Evolutionary conservation across 73 alveolate genomes (phyloP).

Genomic region (Paramecium sexaurelia): DNA sequence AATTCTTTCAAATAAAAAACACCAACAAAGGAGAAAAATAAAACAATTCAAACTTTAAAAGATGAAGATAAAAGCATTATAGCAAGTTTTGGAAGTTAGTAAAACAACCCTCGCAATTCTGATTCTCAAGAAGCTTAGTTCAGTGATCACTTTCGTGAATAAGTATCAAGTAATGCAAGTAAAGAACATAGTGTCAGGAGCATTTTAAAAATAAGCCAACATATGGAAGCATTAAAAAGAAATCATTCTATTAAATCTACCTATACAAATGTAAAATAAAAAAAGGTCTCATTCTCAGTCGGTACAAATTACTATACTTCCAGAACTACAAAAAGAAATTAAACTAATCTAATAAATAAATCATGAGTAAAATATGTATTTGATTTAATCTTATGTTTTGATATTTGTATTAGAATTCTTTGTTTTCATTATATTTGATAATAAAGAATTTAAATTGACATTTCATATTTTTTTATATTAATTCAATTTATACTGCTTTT

Average conservation of each 20-base stretch:
- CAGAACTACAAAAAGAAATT: neutral
- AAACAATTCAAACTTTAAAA: neutral
- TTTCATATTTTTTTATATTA: neutral
- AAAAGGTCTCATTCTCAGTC: conserved; percentile 1
- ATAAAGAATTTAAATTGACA: no score
- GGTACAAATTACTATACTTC: conserved; percentile 45
- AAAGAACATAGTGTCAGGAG: neutral
- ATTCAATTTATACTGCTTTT: neutral
- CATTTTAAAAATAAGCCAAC: neutral
- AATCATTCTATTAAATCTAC: conserved; percentile 2
- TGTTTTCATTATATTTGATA: no score
- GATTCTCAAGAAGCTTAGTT: neutral
- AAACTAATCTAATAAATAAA: neutral
- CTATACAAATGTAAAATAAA: neutral
- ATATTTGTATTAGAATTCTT: neutral
- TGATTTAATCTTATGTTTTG: neutral
- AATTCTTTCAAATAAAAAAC: neutral
- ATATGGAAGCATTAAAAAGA: neutral
- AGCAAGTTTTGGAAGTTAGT: neutral
- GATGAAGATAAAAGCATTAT: neutral
- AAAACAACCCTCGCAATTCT: neutral
- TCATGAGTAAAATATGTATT: neutral
- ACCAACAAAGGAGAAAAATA: neutral
- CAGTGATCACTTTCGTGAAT: neutral
- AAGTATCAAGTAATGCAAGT: neutral